phyloP scores from a whole-genome alignment of 441 rosid genomes.

The Pelargonium fulgidum region DNA sequence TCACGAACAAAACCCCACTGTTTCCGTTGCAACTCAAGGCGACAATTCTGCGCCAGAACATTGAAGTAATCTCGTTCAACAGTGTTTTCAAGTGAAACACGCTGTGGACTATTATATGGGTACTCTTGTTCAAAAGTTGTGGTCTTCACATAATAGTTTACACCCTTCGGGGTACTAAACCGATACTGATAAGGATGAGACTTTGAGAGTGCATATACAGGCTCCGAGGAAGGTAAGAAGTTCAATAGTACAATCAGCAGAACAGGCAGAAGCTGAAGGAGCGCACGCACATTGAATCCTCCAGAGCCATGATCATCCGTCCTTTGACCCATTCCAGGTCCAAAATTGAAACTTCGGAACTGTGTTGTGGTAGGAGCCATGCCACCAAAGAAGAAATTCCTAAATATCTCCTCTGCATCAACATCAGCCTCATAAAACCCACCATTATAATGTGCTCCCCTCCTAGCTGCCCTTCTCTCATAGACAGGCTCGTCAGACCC shows the following conservation, averaged over 20 bases:
- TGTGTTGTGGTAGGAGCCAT: conserved; percentile 37
- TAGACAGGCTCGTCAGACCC: conserved; percentile 73
- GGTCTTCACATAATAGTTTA: conserved; percentile 70
- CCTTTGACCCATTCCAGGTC: conserved; percentile 50
- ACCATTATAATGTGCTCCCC: conserved; percentile 38
- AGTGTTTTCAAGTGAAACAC: conserved; percentile 46
- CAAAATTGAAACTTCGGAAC: conserved; percentile 59
- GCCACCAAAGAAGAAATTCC: conserved; percentile 75
- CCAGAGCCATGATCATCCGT: conserved; percentile 44
- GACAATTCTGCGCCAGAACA: conserved; percentile 59
- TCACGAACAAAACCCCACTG: conserved; percentile 91
- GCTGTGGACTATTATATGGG: conserved; percentile 38
- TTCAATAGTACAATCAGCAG: conserved; percentile 60
- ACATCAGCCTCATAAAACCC: conserved; percentile 68
- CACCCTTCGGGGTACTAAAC: conserved; percentile 60
- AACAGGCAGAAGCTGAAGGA: conserved; percentile 72
- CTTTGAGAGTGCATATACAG: conserved; percentile 58
- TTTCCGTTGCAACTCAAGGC: conserved; percentile 72
- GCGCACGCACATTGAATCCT: conserved; percentile 55
- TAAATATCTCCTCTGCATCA: conserved; percentile 86
- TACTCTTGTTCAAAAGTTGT: conserved; percentile 72
- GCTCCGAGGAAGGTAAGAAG: conserved; percentile 69
- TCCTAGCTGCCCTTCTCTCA: conserved; percentile 37
- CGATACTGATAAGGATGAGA: conserved; percentile 66
- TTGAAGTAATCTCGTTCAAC: conserved; percentile 74